Percentiles rank a stretch among this genome's conserved stretches.
Conservation (phyloP, 176 grass and related monocot genomes). For the Guadua angustifolia region DNA sequence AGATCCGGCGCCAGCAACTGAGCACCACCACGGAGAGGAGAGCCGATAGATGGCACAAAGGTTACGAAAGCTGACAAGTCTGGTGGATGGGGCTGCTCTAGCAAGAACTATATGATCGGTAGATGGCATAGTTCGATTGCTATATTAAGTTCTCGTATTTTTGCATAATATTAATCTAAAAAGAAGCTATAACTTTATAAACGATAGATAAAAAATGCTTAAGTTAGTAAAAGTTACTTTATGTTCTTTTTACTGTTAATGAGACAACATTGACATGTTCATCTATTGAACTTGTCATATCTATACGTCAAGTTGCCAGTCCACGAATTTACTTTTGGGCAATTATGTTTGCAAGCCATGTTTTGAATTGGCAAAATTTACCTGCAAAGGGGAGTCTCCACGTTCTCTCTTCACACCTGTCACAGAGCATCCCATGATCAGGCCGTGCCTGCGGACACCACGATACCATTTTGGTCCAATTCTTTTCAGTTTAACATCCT, state of each 20-base stretch:
- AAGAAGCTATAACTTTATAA: neutral
- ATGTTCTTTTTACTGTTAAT: neutral
- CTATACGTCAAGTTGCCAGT: neutral
- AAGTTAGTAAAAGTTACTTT: neutral
- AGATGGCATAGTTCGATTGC: neutral
- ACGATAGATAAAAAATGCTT: neutral
- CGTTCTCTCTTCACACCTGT: slow-evolving; percentile 73
- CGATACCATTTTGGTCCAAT: slow-evolving; percentile 98
- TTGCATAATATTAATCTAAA: neutral
- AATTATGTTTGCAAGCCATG: neutral
- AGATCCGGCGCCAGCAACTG: too few species aligned
- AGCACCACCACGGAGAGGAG: too few species aligned
- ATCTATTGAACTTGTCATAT: neutral
- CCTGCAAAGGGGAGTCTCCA: slow-evolving; percentile 84
- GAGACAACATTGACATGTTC: neutral
- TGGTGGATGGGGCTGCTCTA: too few species aligned
- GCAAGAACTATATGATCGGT: neutral
- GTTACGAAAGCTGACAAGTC: neutral
- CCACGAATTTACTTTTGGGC: neutral
- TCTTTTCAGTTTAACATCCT: slow-evolving; percentile 84
- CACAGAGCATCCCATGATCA: slow-evolving; percentile 95
- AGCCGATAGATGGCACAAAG: neutral
- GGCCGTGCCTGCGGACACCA: slow-evolving; percentile 82
- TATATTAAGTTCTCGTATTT: neutral
- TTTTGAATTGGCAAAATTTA: neutral